phyloP scores from a whole-genome alignment of 1,284 basidiomycete species.

The Exsudoporus floridanus region DNA sequence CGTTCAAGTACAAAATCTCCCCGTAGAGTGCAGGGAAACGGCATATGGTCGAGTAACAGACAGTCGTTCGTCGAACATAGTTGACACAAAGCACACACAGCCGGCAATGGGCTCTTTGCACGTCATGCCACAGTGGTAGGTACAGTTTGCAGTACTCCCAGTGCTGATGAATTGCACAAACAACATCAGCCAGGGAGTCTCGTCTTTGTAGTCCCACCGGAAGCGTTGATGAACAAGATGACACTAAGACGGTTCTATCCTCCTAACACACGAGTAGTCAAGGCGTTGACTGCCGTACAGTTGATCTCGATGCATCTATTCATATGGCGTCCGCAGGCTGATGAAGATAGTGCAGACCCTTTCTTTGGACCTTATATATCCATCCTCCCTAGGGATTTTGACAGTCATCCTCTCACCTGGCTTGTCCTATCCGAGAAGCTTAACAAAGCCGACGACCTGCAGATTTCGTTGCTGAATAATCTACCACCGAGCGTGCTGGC shows the following conservation, averaged over 20 bases:
- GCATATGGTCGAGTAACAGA: constrained; percentile 38
- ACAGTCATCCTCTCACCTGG: constrained; percentile 76
- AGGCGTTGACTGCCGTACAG: constrained; percentile 54
- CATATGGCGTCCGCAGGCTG: constrained; percentile 46
- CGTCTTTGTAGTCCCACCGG: constrained; percentile 67
- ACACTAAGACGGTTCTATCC: constrained; percentile 62
- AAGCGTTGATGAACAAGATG: constrained; percentile 66
- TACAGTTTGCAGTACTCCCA: not conserved
- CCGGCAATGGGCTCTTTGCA: constrained; percentile 73
- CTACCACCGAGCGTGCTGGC: constrained; percentile 52
- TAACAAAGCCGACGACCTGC: constrained; percentile 15
- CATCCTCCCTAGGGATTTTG: constrained; percentile 67
- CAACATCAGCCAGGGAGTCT: constrained; percentile 48
- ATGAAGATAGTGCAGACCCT: constrained; percentile 49
- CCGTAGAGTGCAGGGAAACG: constrained; percentile 46
- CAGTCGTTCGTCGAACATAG: not conserved
- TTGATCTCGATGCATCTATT: constrained; percentile 63
- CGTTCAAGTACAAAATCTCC: constrained; percentile 44
- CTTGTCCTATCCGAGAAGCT: constrained; percentile 37
- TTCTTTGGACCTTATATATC: constrained; percentile 77
- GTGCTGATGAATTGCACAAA: not conserved
- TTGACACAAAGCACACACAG: constrained; percentile 36
- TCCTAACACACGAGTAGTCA: constrained; percentile 15
- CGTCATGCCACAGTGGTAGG: constrained; percentile 46
- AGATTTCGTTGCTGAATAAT: constrained; percentile 36